Evolutionary conservation across 2,329 filamentous ascomycete species (phyloP).

Genomic region (Septoria linicola): DNA sequence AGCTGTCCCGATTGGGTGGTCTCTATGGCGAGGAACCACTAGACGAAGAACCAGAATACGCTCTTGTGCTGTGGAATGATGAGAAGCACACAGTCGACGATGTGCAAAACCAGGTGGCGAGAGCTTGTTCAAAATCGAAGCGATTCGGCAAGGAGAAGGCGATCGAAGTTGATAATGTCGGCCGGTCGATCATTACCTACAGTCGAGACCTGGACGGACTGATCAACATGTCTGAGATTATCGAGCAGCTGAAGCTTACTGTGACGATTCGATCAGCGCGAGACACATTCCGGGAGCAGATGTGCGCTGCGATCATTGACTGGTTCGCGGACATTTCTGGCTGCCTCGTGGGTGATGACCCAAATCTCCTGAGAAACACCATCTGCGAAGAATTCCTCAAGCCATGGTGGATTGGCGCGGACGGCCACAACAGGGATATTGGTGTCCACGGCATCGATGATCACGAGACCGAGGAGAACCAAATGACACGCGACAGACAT

Average conservation of each 20-base stretch:
- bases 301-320: slow-evolving; percentile 96
- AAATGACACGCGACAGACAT: slow-evolving; percentile 41
- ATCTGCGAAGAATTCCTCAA: slow-evolving; percentile 91
- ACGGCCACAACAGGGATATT: slow-evolving; percentile 73
- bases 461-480: slow-evolving; percentile 63
- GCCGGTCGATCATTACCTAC: slow-evolving; percentile 80
- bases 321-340: slow-evolving; percentile 93
- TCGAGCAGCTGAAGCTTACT: slow-evolving; percentile 94
- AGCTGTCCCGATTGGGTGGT: slow-evolving; percentile 67
- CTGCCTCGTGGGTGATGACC: slow-evolving; percentile 78
- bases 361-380: slow-evolving; percentile 72
- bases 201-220: slow-evolving; percentile 69
- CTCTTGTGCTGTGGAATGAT: slow-evolving; percentile 92
- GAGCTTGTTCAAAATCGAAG: slow-evolving; percentile 74
- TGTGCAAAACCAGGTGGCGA: slow-evolving; percentile 83
- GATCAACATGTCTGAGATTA: slow-evolving; percentile 74
- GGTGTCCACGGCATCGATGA: slow-evolving; percentile 79
- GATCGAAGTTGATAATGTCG: slow-evolving; percentile 84
- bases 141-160: slow-evolving; percentile 72
- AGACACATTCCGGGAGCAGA: slow-evolving; percentile 95
- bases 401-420: slow-evolving; percentile 82
- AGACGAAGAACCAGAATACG: slow-evolving; percentile 65
- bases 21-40: slow-evolving; percentile 67
- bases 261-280: slow-evolving; percentile 90
- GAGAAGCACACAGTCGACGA: slow-evolving; percentile 96